A percentile compares a stretch with the other conserved stretches of the same genome.
Conservation (phyloP, 441 rosid genomes). For the Sinapis alba region DNA sequence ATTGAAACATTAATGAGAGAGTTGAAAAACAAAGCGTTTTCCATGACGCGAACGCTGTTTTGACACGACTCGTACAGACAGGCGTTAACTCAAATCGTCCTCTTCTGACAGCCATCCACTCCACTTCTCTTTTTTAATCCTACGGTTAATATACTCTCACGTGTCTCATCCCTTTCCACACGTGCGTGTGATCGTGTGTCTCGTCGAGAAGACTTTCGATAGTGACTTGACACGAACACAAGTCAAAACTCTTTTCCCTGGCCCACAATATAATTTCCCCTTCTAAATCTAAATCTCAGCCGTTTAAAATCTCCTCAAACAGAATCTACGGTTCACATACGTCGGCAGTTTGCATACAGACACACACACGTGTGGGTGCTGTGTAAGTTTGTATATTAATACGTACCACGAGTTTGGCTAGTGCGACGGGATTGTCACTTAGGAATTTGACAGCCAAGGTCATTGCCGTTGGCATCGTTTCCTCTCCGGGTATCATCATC, state of each 20-base stretch:
- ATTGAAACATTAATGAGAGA: constrained; percentile 8
- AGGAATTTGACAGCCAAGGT: constrained; percentile 68
- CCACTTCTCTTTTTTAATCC: constrained; percentile 27
- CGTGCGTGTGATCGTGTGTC: constrained; percentile 46
- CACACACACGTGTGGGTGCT: constrained; percentile 23
- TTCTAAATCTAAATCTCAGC: constrained; percentile 3
- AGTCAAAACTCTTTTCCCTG: constrained; percentile 42
- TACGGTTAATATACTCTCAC: constrained; percentile 41
- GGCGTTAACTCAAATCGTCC: constrained; percentile 44
- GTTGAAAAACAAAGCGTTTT: constrained; percentile 30
- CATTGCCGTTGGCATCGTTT: constrained; percentile 75
- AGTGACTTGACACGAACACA: constrained; percentile 32
- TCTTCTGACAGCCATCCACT: constrained; percentile 49
- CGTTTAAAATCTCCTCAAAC: constrained; percentile 19
- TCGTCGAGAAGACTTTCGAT: constrained; percentile 37
- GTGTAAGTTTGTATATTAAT: constrained; percentile 5
- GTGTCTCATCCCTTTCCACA: constrained; percentile 40
- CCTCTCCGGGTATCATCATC: constrained; percentile 87
- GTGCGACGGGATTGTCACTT: constrained; percentile 53
- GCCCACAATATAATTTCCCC: constrained; percentile 8
- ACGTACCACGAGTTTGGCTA: constrained; percentile 59
- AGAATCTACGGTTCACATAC: constrained; percentile 12
- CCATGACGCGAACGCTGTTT: constrained; percentile 30
- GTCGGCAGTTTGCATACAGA: constrained; percentile 13
- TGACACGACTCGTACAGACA: constrained; percentile 38